Evolutionary conservation across 2,329 filamentous ascomycete species (phyloP), one percentile per base, ranked within the genome.

Genomic region (Alternaria conjuncta): DNA sequence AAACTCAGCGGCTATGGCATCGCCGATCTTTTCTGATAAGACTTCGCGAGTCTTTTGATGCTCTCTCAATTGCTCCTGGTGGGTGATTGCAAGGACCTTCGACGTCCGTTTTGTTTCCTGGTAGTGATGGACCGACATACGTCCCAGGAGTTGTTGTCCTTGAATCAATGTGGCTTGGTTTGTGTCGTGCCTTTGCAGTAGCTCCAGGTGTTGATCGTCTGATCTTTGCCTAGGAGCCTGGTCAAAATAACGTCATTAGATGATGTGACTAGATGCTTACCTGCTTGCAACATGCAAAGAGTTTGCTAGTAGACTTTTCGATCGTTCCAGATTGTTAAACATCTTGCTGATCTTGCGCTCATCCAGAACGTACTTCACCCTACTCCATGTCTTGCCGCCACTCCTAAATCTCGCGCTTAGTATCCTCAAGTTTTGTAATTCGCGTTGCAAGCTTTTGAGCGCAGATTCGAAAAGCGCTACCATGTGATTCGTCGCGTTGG

Each of bases 341-440:
- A 54, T 46, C 41, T 67, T 67, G 21, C 30, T 46, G 13, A 58
- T 20, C 23, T 63, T 67, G 23, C 50, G 46, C 18, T 65, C 57
- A 26, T 57, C 54, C 26, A 67, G 15, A 4, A 61, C 62, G 32
- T 60, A 67, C 43, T 60, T 67, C 9, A 67, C 50, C 12, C 56
- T 56, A 32, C 32, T 51, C 65, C 65, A 67, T 5, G 62, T 65
- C 20, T 55, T 64, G 8, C n/a, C 30, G 11, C 36, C 20, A n/a
- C 53, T 53, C 32, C 59, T 57, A 26, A 59, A 61, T 32, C 47
- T 65, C 8, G 26, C 44, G 18, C 44, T 50, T 6, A 51, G 15
- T 12, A 45, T 12, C 21, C 50, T 51, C 21, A 67, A 47, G 5
- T 50, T 58, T 15, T 65, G 47, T 4, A 67, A 30, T 49, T 62